Conservation (phyloP, 768 basidiomycete species). For the Lactarius tabidus region DNA sequence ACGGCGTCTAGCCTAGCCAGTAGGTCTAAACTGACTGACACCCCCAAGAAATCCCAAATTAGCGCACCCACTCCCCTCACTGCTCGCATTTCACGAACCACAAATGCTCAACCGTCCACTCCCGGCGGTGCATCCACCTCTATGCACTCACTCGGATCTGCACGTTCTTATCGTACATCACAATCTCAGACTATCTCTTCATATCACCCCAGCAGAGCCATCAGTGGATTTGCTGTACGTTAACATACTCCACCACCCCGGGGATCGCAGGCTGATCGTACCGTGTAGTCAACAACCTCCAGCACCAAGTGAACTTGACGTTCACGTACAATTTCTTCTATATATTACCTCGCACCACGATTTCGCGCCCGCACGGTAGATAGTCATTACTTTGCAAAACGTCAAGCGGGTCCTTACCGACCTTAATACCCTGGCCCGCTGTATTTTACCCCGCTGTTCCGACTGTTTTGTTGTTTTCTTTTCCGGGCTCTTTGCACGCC, state of each 20-base stretch:
- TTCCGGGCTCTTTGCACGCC: slow-evolving; percentile 32
- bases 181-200: slow-evolving; percentile 66
- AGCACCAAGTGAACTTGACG: slow-evolving; percentile 26
- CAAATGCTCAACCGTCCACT: slow-evolving; percentile 51
- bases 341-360: slow-evolving; percentile 19
- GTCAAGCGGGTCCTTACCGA: slow-evolving; percentile 18
- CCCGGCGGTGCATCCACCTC: slow-evolving; percentile 45
- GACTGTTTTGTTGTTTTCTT: slow-evolving; percentile 36
- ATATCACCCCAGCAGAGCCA: slow-evolving; percentile 72
- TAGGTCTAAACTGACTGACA: slow-evolving; percentile 56
- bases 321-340: slow-evolving; percentile 21
- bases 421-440: slow-evolving; percentile 39
- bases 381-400: slow-evolving; percentile 21
- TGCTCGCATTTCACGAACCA: slow-evolving; percentile 63
- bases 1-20: slow-evolving; percentile 54
- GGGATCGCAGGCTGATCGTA: slow-evolving; percentile 24
- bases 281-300: slow-evolving; percentile 23
- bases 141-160: slow-evolving; percentile 53
- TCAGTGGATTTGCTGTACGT: slow-evolving; percentile 61
- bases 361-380: slow-evolving; percentile 18
- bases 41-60: slow-evolving; percentile 87
- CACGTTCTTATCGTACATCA: slow-evolving; percentile 63
- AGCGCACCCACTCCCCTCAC: slow-evolving; percentile 86
- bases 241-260: slow-evolving; percentile 19
- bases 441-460: slow-evolving; percentile 40